These are phyloP conservation scores for Saccharomyces hybrid DNA, from an alignment of 1,139 yeast species.

Conservation along the genomic window DNA sequence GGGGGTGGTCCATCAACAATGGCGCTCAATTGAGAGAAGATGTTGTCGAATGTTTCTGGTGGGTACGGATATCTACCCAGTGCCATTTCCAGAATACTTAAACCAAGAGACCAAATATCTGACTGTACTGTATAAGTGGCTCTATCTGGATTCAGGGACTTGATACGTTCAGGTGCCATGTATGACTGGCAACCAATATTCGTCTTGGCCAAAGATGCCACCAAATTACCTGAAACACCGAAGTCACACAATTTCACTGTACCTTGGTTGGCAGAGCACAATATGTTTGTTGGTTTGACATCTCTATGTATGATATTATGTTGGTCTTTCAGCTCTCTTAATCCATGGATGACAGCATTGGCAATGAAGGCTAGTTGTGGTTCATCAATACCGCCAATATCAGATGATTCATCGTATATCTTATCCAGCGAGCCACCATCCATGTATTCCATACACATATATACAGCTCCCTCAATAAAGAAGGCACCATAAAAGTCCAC, in stretches of 20 bases:
- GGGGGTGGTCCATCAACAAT: constrained; percentile 97
- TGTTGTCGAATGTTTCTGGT: constrained; percentile 82
- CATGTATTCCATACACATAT: constrained; percentile 98
- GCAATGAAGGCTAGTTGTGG: constrained; percentile 59
- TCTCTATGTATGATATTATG: constrained; percentile 61
- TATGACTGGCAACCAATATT: constrained; percentile 97
- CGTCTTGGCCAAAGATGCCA: constrained; percentile 91
- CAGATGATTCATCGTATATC: constrained; percentile 49
- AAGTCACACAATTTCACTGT: constrained; percentile 90
- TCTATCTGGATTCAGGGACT: constrained; percentile 54
- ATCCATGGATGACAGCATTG: constrained; percentile 72
- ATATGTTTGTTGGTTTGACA: constrained; percentile 68
- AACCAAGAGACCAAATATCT: constrained; percentile 93
- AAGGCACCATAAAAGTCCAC: constrained; percentile 97
- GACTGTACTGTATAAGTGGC: constrained; percentile 87
- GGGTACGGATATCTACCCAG: constrained; percentile 93
- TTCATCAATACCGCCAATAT: constrained; percentile 37
- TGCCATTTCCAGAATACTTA: constrained; percentile 82
- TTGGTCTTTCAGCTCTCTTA: constrained; percentile 73
- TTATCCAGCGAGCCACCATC: constrained; percentile 94
- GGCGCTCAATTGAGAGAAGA: constrained; percentile 87
- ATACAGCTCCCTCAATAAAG: constrained; percentile 94
- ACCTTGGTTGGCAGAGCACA: constrained; percentile 69
- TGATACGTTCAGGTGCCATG: constrained; percentile 98
- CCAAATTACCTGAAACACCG: constrained; percentile 93